A percentile compares a stretch with the other conserved stretches of the same genome.
Conservation (phyloP, 2,329 filamentous ascomycete species). For the Conoideocrella luteorostrata region DNA sequence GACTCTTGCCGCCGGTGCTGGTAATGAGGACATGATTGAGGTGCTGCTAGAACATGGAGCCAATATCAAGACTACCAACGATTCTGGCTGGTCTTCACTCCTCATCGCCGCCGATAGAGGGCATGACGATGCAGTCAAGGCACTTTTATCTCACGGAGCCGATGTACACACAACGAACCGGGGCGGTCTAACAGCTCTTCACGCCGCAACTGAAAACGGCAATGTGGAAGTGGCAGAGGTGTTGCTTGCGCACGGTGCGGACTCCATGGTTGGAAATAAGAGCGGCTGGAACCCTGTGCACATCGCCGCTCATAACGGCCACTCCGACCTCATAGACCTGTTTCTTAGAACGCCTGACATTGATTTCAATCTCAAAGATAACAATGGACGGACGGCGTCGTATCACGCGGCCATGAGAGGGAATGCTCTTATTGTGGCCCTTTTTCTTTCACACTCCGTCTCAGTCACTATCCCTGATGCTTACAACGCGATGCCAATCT, state of each 20-base stretch:
- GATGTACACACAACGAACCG: background rate
- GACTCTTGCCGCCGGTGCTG: slow-evolving; percentile 1
- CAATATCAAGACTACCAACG: background rate
- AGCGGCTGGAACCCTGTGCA: slow-evolving; percentile 7
- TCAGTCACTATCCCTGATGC: background rate
- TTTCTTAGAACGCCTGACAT: background rate
- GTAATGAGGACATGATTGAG: background rate
- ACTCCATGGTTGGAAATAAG: background rate
- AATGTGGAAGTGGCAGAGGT: slow-evolving; percentile 1
- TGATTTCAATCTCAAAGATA: slow-evolving; percentile 1
- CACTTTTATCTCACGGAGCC: slow-evolving; percentile 2
- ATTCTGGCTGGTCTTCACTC: background rate
- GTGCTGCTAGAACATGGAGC: slow-evolving; percentile 6
- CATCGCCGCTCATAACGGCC: slow-evolving; percentile 6
- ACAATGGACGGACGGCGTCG: slow-evolving; percentile 6
- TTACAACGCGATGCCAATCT: slow-evolving; percentile 2
- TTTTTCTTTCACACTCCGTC: slow-evolving; percentile 1
- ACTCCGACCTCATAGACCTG: slow-evolving; percentile 1
- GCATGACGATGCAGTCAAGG: background rate
- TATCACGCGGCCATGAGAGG: slow-evolving; percentile 5
- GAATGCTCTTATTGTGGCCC: background rate
- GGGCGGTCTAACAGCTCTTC: background rate
- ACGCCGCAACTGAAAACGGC: slow-evolving; percentile 2
- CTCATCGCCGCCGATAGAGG: slow-evolving; percentile 1
- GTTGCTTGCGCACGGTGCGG: slow-evolving; percentile 1